Conservation (phyloP, 2,329 filamentous ascomycete genomes). For the Neofusicoccum sp. region DNA sequence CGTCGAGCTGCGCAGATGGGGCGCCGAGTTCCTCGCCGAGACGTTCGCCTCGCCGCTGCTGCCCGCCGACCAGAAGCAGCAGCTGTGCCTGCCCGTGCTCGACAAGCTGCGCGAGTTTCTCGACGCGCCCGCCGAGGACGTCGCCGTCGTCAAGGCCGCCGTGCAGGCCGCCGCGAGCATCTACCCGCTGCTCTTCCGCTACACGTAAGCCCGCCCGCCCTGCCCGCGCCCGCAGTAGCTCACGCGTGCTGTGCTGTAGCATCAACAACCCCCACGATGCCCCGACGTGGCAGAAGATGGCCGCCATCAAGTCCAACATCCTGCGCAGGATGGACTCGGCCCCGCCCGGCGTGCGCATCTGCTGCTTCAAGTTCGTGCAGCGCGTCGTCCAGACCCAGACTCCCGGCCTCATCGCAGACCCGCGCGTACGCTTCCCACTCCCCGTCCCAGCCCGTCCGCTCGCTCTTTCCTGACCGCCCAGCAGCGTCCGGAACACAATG, state of each 20-base stretch:
- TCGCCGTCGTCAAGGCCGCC: slow-evolving; percentile 76
- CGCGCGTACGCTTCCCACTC: slow-evolving; percentile 62
- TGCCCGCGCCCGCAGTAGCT: slow-evolving; percentile 20
- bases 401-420: slow-evolving; percentile 75
- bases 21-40: slow-evolving; percentile 91
- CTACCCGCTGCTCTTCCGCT: slow-evolving; percentile 86
- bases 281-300: slow-evolving; percentile 83
- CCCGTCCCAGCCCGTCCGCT: neutral
- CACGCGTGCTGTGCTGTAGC: slow-evolving; percentile 54
- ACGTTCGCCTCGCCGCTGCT: slow-evolving; percentile 92
- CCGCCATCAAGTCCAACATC: slow-evolving; percentile 83
- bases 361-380: slow-evolving; percentile 97
- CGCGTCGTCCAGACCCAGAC: slow-evolving; percentile 90
- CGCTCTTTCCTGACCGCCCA: slow-evolving; percentile 3
- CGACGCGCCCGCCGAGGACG: slow-evolving; percentile 61
- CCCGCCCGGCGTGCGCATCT: slow-evolving; percentile 74
- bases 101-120: slow-evolving; percentile 62
- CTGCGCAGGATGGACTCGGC: slow-evolving; percentile 83
- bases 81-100: slow-evolving; percentile 72
- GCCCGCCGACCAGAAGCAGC: slow-evolving; percentile 73
- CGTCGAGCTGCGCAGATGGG: slow-evolving; percentile 89
- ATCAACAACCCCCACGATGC: slow-evolving; percentile 82
- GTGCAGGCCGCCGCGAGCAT: slow-evolving; percentile 89
- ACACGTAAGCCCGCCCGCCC: slow-evolving; percentile 70
- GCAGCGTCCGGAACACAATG: slow-evolving; percentile 71